phyloP scores from a whole-genome alignment of 2,329 filamentous ascomycete species.

The Paraphaeosphaeria minitans region DNA sequence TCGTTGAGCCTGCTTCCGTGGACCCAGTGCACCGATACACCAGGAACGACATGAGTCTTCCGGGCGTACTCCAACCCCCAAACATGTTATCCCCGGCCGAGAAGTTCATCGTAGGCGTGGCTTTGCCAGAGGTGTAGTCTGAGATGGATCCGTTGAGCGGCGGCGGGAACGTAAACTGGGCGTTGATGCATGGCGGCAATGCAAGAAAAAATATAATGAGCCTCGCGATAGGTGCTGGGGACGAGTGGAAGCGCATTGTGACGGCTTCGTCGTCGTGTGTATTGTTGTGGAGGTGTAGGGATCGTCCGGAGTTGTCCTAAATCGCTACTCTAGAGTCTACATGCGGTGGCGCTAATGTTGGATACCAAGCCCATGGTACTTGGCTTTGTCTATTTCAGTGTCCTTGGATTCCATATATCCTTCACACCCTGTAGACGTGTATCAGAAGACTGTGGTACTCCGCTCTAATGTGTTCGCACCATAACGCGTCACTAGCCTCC shows the following conservation, averaged over 20 bases:
- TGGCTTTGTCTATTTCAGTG: neutral
- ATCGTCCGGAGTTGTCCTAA: neutral
- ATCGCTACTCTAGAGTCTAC: neutral
- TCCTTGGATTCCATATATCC: no score
- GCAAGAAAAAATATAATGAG: neutral
- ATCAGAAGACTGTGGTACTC: no score
- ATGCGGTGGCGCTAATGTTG: neutral
- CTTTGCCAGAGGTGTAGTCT: slow-evolving; percentile 2
- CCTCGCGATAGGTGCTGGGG: neutral
- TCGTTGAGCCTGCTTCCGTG: neutral
- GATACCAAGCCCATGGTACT: neutral
- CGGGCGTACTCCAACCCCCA: slow-evolving; percentile 3
- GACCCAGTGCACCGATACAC: slow-evolving; percentile 5
- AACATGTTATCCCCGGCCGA: slow-evolving; percentile 5
- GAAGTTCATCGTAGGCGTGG: slow-evolving; percentile 5
- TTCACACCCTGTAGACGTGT: no score
- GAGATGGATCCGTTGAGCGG: neutral
- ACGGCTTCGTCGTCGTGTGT: slow-evolving; percentile 9
- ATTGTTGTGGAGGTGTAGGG: neutral
- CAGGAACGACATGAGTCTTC: neutral
- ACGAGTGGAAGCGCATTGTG: slow-evolving; percentile 7
- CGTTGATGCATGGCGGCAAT: neutral
- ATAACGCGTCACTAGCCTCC: no score
- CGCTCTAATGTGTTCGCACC: no score
- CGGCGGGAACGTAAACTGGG: neutral